Base-by-base conservation (phyloP, 2,329 filamentous ascomycete species). In the Fusarium nodosum region DNA sequence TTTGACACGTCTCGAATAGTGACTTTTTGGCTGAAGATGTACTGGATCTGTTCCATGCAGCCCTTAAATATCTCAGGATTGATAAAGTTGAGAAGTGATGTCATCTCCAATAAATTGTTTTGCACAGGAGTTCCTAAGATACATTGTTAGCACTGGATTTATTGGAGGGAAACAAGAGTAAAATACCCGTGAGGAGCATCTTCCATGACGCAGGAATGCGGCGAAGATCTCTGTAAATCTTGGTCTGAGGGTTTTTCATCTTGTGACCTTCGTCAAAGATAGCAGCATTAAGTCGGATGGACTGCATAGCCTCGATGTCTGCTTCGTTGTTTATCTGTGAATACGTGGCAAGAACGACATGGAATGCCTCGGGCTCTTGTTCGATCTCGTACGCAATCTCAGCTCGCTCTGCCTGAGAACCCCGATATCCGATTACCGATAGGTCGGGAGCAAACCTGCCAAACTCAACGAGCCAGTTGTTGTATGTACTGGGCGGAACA, bases 201-300 rank as follows among this genome's bases (percentile, higher is more conserved):
- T 94, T 90, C 85, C 96, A 97, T n/a, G 88, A 82, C 0, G 93
- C 90, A 0, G 87, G 87, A 56, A 99, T 94, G 36, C 88, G 86
- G 74, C 92, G 89, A 54, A 98, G 84, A 64, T 92, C 90, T 74
- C 89, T 87, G 79, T 97, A 97, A 8, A 93, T 86, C 55, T 92
- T 89, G 0, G 94, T 97, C 47, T 90, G 89, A 4, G 91, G 90
- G 77, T 97, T 98, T 81, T 97, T 97, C 78, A 99, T 83, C 75
- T 93, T 90, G 79, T 99, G 96, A 0, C 95, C 96, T 80, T 99
- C 96, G 76, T 99, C 96, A 75, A 94, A 99, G 13, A 99, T 90
- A 72, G 86, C 86, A 2, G 84, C 82, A 60, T 87, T 84, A 8
- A 87, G 82, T 11, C 79, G 72, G 47, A 88, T 78, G 10, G 78